Evolutionary conservation across 305 asterid genomes (phyloP).

Genomic region (Fraxinus dipetala): DNA sequence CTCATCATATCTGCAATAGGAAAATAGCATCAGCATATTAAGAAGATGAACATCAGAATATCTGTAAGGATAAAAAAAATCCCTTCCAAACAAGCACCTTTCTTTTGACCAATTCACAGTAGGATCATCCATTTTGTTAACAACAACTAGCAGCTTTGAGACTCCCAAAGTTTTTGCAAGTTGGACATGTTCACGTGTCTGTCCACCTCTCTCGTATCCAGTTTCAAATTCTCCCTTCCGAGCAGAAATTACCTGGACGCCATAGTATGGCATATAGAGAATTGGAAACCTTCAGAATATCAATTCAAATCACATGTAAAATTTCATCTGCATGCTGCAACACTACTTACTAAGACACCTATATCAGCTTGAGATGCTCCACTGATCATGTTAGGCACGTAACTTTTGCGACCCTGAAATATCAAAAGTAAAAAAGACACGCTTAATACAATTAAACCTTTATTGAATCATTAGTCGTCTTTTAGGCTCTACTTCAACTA

Average conservation of each 20-base stretch:
- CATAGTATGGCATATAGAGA: background rate
- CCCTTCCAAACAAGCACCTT: slow-evolving; percentile 44
- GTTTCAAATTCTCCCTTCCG: slow-evolving; percentile 96
- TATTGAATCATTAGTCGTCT: background rate
- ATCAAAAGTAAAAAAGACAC: background rate
- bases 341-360: slow-evolving; percentile 72
- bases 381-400: slow-evolving; percentile 95
- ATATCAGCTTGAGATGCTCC: slow-evolving; percentile 99
- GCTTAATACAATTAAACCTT: background rate
- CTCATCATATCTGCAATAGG: slow-evolving; percentile 68
- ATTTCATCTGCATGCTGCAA: background rate
- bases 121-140: slow-evolving; percentile 98
- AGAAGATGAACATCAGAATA: slow-evolving; percentile 5
- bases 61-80: background rate
- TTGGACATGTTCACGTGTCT: slow-evolving; percentile 96
- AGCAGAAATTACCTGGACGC: slow-evolving; percentile 83
- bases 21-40: slow-evolving; percentile 14
- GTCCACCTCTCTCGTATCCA: slow-evolving; percentile 98
- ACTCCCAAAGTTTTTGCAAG: slow-evolving; percentile 96
- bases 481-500: background rate
- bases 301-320: background rate
- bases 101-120: slow-evolving; percentile 94
- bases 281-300: background rate
- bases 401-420: slow-evolving; percentile 90
- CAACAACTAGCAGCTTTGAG: slow-evolving; percentile 83